Base-by-base conservation (phyloP, 192 early-diverging fungal species). In the Piromyces finnis region DNA sequence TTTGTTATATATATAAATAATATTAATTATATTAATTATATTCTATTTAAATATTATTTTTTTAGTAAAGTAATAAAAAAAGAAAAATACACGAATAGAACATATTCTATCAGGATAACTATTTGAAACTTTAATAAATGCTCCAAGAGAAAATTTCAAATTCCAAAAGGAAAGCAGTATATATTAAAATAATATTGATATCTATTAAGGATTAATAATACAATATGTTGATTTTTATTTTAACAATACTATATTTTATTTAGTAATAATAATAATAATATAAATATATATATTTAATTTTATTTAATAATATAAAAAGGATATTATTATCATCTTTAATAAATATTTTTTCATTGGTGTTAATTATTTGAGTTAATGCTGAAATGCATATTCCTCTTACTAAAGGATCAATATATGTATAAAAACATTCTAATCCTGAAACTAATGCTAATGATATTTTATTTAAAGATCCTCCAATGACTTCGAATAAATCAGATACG, bases 361-460 rank as follows among this genome's bases (percentile, higher is more conserved):
- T 87, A 2, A 90, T 86, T 11, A 90, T 77, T 29, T 85, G 79
- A 22, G 87, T 82, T 28, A 90, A 82, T 16, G 89, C 88, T 14
- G 89, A 79, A 29, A 85, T 88, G 81, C 89, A 88, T 78, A 89
- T 87, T 22, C 87, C 84, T 29, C 89, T 80, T 9, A 89, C 82
- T 11, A 80, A 81, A 83, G 87, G 85, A 78, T 90, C 89, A 30
- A 81, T 80, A 79, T 84, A 85, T 4, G 83, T 84, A 78, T 91
- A 86, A 79, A 90, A 90, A 78, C 84, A 83, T 81, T 90, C 89
- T 29, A 90, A 82, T 26, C 88, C 89, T n/a, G 89, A 84, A n/a
- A 90, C 86, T 18, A 90, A 36, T 16, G 89, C 83, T 28, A 90
- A 84, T 3, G 82, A 83, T 86, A 90, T 88, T 28, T 51, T 39